A percentile compares a stretch with the other conserved stretches of the same genome.
These are phyloP conservation scores for Citrus reticulata DNA, from an alignment of 345 rosid species.

Conservation along the genomic window DNA sequence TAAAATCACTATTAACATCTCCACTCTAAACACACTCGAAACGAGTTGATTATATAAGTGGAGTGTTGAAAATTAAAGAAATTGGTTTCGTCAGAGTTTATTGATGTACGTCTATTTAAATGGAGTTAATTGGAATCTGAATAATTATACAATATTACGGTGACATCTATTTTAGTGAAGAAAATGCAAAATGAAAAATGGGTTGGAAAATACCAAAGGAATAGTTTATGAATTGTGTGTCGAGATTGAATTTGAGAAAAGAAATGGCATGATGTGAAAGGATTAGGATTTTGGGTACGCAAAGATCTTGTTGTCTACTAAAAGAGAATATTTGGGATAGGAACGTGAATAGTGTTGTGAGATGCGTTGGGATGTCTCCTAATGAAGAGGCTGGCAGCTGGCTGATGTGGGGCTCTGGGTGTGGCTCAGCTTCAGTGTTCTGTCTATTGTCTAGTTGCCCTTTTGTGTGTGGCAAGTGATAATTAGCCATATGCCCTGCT, in stretches of 20 bases:
- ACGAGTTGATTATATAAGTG: neutral
- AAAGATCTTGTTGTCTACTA: conserved; percentile 28
- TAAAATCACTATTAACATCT: too few relatives aligned
- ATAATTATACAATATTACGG: neutral
- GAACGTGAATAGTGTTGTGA: conserved; percentile 9
- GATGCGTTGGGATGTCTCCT: conserved; percentile 31
- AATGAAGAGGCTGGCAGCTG: neutral
- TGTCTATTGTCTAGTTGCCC: conserved; percentile 19
- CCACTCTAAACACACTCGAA: too few relatives aligned
- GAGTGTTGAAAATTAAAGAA: neutral
- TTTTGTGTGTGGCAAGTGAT: accelerated
- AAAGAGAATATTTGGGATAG: conserved; percentile 31
- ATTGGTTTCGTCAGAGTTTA: too few relatives aligned
- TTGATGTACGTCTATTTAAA: too few relatives aligned
- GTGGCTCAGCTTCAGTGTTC: conserved; percentile 4
- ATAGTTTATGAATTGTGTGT: neutral
- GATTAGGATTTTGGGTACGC: conserved; percentile 2
- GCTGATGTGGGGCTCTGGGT: conserved; percentile 7
- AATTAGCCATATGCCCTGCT: conserved; percentile 14
- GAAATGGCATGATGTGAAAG: conserved; percentile 6
- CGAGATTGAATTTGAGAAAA: neutral
- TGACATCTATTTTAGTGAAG: neutral
- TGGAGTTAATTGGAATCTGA: neutral
- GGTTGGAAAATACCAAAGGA: neutral
- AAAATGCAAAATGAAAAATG: neutral